These are phyloP conservation scores for Triticum turgidum DNA, from an alignment of 176 grass and related monocot species.

Conservation along the genomic window DNA sequence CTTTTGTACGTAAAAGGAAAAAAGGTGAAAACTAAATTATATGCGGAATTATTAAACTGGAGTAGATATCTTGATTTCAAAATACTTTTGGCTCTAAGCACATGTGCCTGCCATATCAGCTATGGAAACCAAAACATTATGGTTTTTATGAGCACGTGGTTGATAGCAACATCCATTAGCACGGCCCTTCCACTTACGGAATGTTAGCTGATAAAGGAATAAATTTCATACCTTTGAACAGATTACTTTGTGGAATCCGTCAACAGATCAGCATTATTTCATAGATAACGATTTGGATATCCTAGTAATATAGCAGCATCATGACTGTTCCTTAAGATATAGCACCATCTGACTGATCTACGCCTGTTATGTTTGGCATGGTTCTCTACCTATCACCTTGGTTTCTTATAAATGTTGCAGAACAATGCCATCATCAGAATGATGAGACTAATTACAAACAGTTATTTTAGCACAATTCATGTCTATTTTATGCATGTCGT, in stretches of 20 bases:
- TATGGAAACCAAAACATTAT: background rate
- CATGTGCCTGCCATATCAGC: background rate
- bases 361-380: background rate
- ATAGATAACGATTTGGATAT: background rate
- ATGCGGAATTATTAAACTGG: background rate
- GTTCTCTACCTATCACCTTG: background rate
- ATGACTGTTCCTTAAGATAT: slow-evolving; percentile 3
- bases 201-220: background rate
- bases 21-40: background rate
- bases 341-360: background rate
- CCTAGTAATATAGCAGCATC: background rate
- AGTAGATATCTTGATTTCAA: slow-evolving; percentile 8
- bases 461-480: slow-evolving; percentile 9
- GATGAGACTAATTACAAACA: background rate
- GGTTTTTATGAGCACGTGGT: background rate
- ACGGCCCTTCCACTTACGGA: background rate
- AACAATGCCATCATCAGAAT: background rate
- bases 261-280: background rate
- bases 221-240: slow-evolving; percentile 5
- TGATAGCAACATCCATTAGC: slow-evolving; percentile 16
- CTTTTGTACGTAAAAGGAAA: background rate
- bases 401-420: slow-evolving; percentile 15
- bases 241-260: background rate
- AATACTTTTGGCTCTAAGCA: background rate
- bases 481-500: background rate